Evolutionary conservation across 345 rosid genomes (phyloP).

Genomic region (Laguncularia racemosa): DNA sequence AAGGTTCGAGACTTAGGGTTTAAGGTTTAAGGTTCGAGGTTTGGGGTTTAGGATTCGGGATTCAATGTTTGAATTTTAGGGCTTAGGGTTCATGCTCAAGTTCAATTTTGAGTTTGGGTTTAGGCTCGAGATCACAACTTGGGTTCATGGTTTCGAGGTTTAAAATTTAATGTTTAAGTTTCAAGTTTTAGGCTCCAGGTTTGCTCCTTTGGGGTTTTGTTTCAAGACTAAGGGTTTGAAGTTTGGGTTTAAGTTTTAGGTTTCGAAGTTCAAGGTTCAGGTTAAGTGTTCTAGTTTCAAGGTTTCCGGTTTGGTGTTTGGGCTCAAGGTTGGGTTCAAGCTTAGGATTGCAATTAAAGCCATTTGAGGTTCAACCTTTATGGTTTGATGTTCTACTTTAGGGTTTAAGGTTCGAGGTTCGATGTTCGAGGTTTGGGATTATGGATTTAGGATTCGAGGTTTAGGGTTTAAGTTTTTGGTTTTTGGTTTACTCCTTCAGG

Average conservation of each 20-base stretch:
- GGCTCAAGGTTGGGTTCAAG: too few species aligned
- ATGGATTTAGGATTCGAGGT: conserved; percentile 5
- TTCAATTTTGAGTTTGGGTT: too few species aligned
- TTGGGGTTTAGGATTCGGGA: conserved; percentile 8
- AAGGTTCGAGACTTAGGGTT: too few species aligned
- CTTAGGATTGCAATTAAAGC: too few species aligned
- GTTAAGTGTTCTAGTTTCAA: conserved; percentile 2
- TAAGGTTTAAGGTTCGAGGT: too few species aligned
- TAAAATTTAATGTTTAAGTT: conserved; percentile 6
- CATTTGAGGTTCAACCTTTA: conserved; percentile 4
- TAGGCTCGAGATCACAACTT: too few species aligned
- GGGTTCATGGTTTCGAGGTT: conserved; percentile 3
- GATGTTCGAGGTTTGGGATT: conserved; percentile 5
- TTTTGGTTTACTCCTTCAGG: neutral
- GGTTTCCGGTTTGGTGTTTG: conserved; percentile 8
- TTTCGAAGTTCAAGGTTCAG: conserved; percentile 7
- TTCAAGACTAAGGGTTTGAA: conserved; percentile 2
- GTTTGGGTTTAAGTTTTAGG: conserved; percentile 9
- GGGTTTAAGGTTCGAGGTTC: conserved; percentile 4
- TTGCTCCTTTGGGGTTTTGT: conserved; percentile 4
- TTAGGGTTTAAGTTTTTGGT: conserved; percentile 4
- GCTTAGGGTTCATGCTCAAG: conserved; percentile 1
- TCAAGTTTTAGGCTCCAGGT: conserved; percentile 5
- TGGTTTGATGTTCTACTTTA: too few species aligned
- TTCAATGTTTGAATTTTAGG: conserved; percentile 1